Percentiles rank a stretch among this genome's conserved stretches.
Evolutionary conservation across 306 rosid species (phyloP).

Genomic region (Ormosia emarginata): DNA sequence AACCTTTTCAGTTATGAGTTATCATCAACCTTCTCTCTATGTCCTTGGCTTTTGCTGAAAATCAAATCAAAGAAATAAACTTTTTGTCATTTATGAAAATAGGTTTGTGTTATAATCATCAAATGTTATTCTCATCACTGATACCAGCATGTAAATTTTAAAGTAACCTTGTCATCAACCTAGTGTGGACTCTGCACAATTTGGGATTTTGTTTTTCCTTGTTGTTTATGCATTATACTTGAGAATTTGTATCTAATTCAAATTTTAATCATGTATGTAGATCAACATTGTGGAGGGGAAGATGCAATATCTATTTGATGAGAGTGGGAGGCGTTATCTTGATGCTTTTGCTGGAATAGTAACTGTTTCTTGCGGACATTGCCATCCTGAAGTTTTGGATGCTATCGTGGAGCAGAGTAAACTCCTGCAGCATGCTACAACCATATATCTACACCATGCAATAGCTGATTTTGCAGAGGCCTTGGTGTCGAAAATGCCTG

Average conservation of each 20-base stretch:
- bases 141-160: background rate
- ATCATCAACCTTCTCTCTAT: background rate
- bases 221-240: background rate
- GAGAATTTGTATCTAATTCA: background rate
- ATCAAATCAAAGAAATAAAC: background rate
- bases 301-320: conserved; percentile 70
- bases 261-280: conserved; percentile 22
- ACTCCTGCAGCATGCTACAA: conserved; percentile 68
- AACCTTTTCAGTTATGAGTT: background rate
- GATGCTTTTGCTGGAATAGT: conserved; percentile 77
- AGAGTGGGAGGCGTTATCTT: conserved; percentile 62
- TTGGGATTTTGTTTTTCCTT: background rate
- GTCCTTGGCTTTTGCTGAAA: background rate
- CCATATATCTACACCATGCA: conserved; percentile 63
- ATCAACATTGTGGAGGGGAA: conserved; percentile 71
- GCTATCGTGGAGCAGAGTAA: conserved; percentile 60
- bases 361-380: conserved; percentile 72
- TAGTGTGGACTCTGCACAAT: background rate
- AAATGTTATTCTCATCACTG: background rate
- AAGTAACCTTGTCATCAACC: too few species aligned
- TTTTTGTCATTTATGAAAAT: background rate
- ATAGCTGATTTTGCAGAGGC: conserved; percentile 71
- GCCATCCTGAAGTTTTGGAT: conserved; percentile 54
- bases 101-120: background rate
- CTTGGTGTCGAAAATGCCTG: conserved; percentile 67